Evolutionary conservation across 306 rosid genomes (phyloP).

Genomic region (Inga leiocalycina): DNA sequence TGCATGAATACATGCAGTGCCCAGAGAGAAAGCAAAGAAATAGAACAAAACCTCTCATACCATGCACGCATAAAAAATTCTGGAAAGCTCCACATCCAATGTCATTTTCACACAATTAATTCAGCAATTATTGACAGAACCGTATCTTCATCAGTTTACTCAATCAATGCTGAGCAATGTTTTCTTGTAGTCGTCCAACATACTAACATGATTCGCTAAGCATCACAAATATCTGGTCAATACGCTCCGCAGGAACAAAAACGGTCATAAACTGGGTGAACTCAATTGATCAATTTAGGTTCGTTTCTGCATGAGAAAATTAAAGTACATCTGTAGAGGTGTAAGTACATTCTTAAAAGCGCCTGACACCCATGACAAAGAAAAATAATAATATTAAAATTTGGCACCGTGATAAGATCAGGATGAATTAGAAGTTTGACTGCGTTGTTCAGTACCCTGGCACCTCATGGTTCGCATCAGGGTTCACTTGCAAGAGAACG

Average conservation of each 20-base stretch:
- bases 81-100: too few species aligned
- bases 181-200: not conserved
- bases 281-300: not conserved
- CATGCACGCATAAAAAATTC: too few species aligned
- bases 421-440: not conserved
- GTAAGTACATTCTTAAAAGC: not conserved
- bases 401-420: slow-evolving; percentile 17
- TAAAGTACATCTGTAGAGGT: too few species aligned
- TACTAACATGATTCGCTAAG: not conserved
- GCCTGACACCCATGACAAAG: not conserved
- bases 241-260: not conserved
- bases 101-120: not conserved
- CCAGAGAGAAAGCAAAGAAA: too few species aligned
- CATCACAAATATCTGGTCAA: not conserved
- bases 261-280: not conserved
- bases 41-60: too few species aligned
- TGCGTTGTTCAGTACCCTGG: not conserved
- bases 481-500: slow-evolving; percentile 50
- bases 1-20: too few species aligned
- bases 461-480: slow-evolving; percentile 28
- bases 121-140: not conserved
- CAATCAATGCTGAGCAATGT: not conserved
- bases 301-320: not conserved
- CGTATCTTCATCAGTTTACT: not conserved
- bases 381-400: not conserved